A percentile compares a stretch with the other conserved stretches of the same genome.
These are phyloP conservation scores for Trypanosoma caninum DNA, from an alignment of 208 protist species.

Conservation along the genomic window DNA sequence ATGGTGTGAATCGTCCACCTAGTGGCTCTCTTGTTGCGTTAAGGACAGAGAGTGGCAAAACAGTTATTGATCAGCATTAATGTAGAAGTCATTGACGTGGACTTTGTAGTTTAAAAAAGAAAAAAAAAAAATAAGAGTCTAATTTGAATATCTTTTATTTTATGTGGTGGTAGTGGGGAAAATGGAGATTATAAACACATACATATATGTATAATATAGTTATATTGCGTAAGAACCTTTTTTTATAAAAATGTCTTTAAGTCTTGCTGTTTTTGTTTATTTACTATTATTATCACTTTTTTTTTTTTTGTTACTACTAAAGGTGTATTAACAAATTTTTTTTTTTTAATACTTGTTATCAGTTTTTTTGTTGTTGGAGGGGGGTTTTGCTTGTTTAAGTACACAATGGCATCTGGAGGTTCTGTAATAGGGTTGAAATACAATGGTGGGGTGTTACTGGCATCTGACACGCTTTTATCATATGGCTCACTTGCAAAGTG, in stretches of 20 bases:
- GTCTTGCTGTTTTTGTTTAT: not conserved
- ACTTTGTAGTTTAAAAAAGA: not conserved
- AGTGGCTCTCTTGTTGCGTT: conserved; percentile 39
- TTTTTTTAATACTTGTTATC: not conserved
- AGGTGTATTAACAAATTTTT: not conserved
- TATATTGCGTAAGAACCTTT: not conserved
- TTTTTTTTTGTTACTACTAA: not conserved
- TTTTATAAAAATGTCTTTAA: not conserved
- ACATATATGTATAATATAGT: not conserved
- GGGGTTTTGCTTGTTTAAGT: not conserved
- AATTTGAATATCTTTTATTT: no score
- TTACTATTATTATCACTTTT: not conserved
- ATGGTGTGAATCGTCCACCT: conserved; percentile 20
- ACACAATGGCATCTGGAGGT: conserved; percentile 93
- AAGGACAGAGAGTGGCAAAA: not conserved
- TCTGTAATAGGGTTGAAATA: conserved; percentile 97
- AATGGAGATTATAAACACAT: no score
- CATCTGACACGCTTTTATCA: conserved; percentile 95
- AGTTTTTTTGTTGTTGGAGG: not conserved
- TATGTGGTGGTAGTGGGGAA: no score
- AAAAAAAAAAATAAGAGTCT: not conserved
- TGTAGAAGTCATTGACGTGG: no score
- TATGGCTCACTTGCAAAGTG: conserved; percentile 97
- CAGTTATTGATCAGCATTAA: no score
- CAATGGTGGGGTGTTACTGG: conserved; percentile 95